A percentile compares a stretch with the other conserved stretches of the same genome.
These are phyloP conservation scores for Petunia axillaris DNA, from an alignment of 257 asterid genomes.

Conservation along the genomic window DNA sequence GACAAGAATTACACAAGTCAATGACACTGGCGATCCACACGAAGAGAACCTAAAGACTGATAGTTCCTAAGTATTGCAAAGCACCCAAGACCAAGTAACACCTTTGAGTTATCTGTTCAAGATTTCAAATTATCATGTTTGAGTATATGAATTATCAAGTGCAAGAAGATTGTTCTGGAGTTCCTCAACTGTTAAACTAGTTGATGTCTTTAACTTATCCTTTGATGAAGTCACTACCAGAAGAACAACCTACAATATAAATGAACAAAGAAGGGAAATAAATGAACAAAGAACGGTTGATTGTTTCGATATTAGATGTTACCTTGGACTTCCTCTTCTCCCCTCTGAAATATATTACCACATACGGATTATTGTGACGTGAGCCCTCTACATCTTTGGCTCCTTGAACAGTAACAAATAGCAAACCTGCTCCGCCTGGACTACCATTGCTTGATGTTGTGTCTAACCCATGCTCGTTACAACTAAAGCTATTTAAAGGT, in stretches of 20 bases:
- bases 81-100: too few relatives aligned
- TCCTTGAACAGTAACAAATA: constrained; percentile 68
- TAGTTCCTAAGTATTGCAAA: not conserved
- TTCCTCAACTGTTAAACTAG: not conserved
- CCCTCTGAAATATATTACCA: constrained; percentile 60
- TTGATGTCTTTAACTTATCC: too few relatives aligned
- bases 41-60: not conserved
- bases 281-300: not conserved
- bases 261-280: not conserved
- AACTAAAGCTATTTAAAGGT: constrained; percentile 36
- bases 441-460: constrained; percentile 45
- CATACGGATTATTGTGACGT: constrained; percentile 80
- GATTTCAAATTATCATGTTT: not conserved
- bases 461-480: constrained; percentile 47
- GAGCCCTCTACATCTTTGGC: constrained; percentile 82
- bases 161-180: not conserved
- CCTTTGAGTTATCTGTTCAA: not conserved
- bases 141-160: too few relatives aligned
- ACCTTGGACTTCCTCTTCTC: constrained; percentile 82
- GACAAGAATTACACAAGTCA: not conserved
- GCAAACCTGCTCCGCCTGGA: constrained; percentile 70
- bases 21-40: not conserved
- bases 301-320: not conserved
- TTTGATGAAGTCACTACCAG: not conserved
- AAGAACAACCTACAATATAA: not conserved